Base-by-base conservation (phyloP, 768 basidiomycete genomes). In the Xerocomellus dryophilus region DNA sequence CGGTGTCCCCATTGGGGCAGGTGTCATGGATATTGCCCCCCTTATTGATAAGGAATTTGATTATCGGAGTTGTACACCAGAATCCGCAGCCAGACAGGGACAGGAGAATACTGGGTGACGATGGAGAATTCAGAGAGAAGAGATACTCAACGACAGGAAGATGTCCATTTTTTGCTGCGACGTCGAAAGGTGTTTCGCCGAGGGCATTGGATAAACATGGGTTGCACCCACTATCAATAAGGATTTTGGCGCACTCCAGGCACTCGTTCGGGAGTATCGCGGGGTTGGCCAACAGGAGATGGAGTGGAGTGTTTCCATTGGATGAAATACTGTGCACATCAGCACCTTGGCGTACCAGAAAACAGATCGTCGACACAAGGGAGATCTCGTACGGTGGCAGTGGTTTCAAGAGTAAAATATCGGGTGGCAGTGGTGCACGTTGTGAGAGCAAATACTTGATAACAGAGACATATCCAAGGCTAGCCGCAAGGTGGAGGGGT, bases 41-140 rank as follows among this genome's bases (percentile, higher is more conserved):
- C 3, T 41, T 47, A 11, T 29, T 6, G 17, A 62, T 23, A 21
- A 62, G 21, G 18, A 52, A 47, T 4, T 36, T 52, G 18, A 56
- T 36, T 12, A 50, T 17, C 1, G 18, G 4, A 5, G 8, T 21
- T 10, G 8, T 10, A 9, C 11, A 12, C 11, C 3, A 6, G 9
- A 4, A 27, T 23, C 0, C 1, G 23, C 14, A 5, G n/a, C 21
- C 14, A 21, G 18, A 18, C 21, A 17, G 32, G 5, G 39, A 40
- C 3, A 45, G 15, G 15, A 55, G 36, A 9, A 53, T 23, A 4
- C 4, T 1, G 3, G 40, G 40, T 3, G 51, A 27, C 0, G 5
- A 11, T 8, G 18, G 29, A 15, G 8, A 3, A 5, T 23, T 10
- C 4, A 52, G 11, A 1, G 51, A 49, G 14, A 40, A 25, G 5